Evolutionary conservation across 192 early-diverging fungal genomes (phyloP).

Genomic region (Phycomyces blakesleeanus): DNA sequence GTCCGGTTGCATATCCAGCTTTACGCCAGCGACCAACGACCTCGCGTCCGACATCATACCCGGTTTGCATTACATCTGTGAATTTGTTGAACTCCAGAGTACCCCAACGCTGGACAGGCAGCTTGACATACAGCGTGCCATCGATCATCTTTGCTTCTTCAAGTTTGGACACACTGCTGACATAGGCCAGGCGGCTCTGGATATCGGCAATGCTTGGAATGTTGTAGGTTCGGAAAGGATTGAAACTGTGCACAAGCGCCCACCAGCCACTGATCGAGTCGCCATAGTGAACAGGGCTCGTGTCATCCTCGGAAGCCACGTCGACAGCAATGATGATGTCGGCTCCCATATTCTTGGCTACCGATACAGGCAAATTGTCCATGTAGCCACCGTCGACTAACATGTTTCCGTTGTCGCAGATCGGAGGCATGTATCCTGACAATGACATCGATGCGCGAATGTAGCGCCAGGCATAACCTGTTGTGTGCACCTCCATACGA

Average conservation of each 20-base stretch:
- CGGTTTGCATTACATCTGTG: constrained; percentile 79
- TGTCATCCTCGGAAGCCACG: constrained; percentile 91
- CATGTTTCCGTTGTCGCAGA: constrained; percentile 96
- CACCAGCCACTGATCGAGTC: constrained; percentile 93
- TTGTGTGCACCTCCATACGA: constrained; percentile 86
- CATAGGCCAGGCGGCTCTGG: constrained; percentile 91
- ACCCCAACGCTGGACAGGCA: constrained; percentile 82
- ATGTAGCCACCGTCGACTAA: constrained; percentile 98
- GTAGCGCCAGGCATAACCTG: constrained; percentile 95
- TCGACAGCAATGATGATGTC: constrained; percentile 92
- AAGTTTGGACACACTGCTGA: constrained; percentile 80
- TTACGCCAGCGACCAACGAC: constrained; percentile 80
- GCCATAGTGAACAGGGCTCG: constrained; percentile 85
- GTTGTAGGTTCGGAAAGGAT: constrained; percentile 69
- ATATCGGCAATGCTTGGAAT: constrained; percentile 94
- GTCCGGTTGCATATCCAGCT: constrained; percentile 51
- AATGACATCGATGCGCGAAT: constrained; percentile 98
- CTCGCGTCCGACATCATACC: constrained; percentile 79
- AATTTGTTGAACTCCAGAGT: constrained; percentile 92
- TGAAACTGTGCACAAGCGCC: constrained; percentile 75
- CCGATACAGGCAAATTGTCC: constrained; percentile 89
- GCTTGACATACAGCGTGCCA: constrained; percentile 81
- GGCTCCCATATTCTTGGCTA: constrained; percentile 75
- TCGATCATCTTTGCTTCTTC: constrained; percentile 84
- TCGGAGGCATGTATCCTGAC: constrained; percentile 90